Evolutionary conservation across 306 rosid species (phyloP).

Genomic region (Prinsepia uniflora): DNA sequence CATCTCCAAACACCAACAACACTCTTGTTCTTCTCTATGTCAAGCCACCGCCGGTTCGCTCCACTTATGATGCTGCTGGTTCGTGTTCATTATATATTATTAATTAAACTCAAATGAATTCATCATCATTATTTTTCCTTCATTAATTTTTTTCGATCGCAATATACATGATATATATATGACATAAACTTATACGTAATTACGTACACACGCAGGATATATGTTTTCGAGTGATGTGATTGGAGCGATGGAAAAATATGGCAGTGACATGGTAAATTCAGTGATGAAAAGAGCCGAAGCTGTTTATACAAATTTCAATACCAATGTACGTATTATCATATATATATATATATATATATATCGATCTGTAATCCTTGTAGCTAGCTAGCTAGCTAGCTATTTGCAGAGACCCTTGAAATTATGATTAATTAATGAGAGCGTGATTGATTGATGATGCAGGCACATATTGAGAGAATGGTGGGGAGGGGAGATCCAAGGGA

Average conservation of each 20-base stretch:
- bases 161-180: too few species aligned
- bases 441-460: slow-evolving; percentile 31
- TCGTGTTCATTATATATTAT: too few species aligned
- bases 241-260: slow-evolving; percentile 48
- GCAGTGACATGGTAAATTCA: slow-evolving; percentile 45
- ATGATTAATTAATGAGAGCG: not conserved
- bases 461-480: slow-evolving; percentile 48
- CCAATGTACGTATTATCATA: slow-evolving; percentile 22
- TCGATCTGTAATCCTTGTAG: not conserved
- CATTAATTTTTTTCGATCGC: too few species aligned
- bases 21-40: slow-evolving; percentile 66
- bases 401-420: too few species aligned
- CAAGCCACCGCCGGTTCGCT: slow-evolving; percentile 52
- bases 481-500: slow-evolving; percentile 67
- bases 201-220: slow-evolving; percentile 32
- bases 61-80: slow-evolving; percentile 67
- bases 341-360: not conserved
- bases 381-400: too few species aligned
- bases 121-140: too few species aligned
- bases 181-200: too few species aligned
- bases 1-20: slow-evolving; percentile 33
- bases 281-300: slow-evolving; percentile 76
- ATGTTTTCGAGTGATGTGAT: slow-evolving; percentile 50
- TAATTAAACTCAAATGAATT: too few species aligned
- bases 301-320: slow-evolving; percentile 37